These are phyloP conservation scores for Tylopilus rubrobrunneus DNA, from an alignment of 768 basidiomycete species.

Conservation along the genomic window DNA sequence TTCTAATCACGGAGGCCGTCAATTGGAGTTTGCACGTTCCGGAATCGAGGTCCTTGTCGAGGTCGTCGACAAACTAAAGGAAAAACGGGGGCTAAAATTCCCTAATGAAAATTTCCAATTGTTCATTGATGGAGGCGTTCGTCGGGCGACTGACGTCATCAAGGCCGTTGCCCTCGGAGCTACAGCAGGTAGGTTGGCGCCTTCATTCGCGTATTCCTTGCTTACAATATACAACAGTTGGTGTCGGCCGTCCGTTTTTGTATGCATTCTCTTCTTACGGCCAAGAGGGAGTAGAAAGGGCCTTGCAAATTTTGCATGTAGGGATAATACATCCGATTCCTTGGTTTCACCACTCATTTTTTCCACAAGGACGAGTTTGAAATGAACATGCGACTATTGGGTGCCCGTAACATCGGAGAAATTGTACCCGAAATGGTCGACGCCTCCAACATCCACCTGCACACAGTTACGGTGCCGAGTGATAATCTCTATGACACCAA, in stretches of 20 bases:
- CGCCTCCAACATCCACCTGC: constrained; percentile 60
- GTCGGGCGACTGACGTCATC: constrained; percentile 84
- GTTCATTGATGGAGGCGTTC: constrained; percentile 92
- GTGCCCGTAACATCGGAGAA: constrained; percentile 76
- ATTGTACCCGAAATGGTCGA: constrained; percentile 91
- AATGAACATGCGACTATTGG: constrained; percentile 94
- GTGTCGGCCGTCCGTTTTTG: constrained; percentile 81
- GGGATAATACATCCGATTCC: constrained; percentile 12
- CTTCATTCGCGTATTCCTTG: not conserved
- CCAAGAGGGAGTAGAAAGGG: constrained; percentile 78
- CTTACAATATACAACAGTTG: constrained; percentile 43
- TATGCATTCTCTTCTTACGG: constrained; percentile 92
- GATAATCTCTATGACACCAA: constrained; percentile 77
- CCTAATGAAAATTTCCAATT: constrained; percentile 81
- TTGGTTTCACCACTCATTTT: not conserved
- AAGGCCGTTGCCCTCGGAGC: constrained; percentile 88
- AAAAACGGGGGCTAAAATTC: constrained; percentile 62
- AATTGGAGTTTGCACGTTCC: constrained; percentile 78
- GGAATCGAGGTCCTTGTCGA: constrained; percentile 89
- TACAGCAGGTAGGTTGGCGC: constrained; percentile 57
- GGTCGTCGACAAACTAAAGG: constrained; percentile 69
- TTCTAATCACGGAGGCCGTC: constrained; percentile 84
- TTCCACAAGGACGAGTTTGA: constrained; percentile 84
- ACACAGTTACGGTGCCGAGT: constrained; percentile 62
- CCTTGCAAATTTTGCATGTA: constrained; percentile 74